Percentiles rank a stretch among this genome's conserved stretches.
Conservation (phyloP, 305 asterid species). For the Rubia balearica region DNA sequence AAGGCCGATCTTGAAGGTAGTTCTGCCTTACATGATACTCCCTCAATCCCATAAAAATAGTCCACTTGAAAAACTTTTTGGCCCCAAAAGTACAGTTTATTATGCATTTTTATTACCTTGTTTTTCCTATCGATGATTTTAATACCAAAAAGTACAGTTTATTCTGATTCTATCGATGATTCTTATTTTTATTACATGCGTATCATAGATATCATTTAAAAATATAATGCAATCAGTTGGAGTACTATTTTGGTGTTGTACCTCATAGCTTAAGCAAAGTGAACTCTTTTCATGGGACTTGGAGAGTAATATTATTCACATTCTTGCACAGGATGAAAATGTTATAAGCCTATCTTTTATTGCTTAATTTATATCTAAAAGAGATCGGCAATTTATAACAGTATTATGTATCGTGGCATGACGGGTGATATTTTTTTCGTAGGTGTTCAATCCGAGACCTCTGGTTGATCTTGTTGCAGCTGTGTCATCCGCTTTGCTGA, state of each 20-base stretch:
- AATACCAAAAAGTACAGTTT: too few relatives aligned
- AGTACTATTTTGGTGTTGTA: too few relatives aligned
- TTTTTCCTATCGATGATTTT: not conserved
- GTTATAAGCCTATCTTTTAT: not conserved
- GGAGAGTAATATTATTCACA: not conserved
- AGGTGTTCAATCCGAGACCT: constrained; percentile 92
- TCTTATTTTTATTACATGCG: too few relatives aligned
- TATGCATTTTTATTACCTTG: not conserved
- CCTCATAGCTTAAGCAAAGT: too few relatives aligned
- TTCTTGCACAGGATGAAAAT: not conserved
- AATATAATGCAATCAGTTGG: too few relatives aligned
- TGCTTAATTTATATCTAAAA: constrained; percentile 1
- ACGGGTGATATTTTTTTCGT: constrained; percentile 16
- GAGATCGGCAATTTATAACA: constrained; percentile 3
- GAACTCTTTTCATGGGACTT: too few relatives aligned
- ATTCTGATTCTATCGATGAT: too few relatives aligned
- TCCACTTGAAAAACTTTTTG: not conserved
- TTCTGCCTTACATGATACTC: constrained; percentile 5
- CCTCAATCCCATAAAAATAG: not conserved
- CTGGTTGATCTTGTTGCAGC: constrained; percentile 97
- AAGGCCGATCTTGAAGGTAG: constrained; percentile 92
- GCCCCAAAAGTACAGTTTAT: not conserved
- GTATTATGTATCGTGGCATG: constrained; percentile 13
- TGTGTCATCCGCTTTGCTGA: constrained; percentile 89
- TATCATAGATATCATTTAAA: too few relatives aligned